Conservation (phyloP, 345 rosid species). For the Adansonia digitata region DNA sequence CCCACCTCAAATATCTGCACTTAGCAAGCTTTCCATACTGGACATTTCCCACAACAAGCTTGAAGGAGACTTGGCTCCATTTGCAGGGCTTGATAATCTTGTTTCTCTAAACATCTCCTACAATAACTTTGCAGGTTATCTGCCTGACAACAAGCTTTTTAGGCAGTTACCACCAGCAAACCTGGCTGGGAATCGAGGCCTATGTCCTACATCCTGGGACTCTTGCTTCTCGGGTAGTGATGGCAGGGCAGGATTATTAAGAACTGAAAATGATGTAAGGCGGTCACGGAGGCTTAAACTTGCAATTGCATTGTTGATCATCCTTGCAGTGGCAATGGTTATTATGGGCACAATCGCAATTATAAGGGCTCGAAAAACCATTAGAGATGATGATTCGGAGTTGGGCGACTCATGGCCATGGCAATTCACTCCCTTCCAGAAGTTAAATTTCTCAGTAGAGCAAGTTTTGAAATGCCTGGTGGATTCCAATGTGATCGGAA, state of each 20-base stretch:
- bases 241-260: slow-evolving; percentile 29
- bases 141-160: slow-evolving; percentile 83
- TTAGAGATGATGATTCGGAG: slow-evolving; percentile 60
- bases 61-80: slow-evolving; percentile 51
- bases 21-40: slow-evolving; percentile 71
- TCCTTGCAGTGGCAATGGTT: slow-evolving; percentile 61
- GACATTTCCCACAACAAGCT: slow-evolving; percentile 86
- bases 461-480: slow-evolving; percentile 72
- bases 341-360: slow-evolving; percentile 69
- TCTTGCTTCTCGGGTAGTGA: slow-evolving; percentile 52
- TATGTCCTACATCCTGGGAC: slow-evolving; percentile 57
- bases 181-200: slow-evolving; percentile 55
- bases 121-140: slow-evolving; percentile 80
- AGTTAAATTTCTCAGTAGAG: slow-evolving; percentile 81
- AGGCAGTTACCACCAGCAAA: slow-evolving; percentile 51
- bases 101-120: slow-evolving; percentile 76
- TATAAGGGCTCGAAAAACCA: slow-evolving; percentile 44
- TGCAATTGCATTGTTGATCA: slow-evolving; percentile 65
- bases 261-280: slow-evolving; percentile 23
- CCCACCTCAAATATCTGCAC: slow-evolving; percentile 64
- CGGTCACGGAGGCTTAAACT: slow-evolving; percentile 59
- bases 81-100: slow-evolving; percentile 65
- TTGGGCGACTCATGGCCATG: slow-evolving; percentile 85
- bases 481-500: slow-evolving; percentile 80
- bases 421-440: slow-evolving; percentile 97